These are phyloP conservation scores for Parasitella parasitica DNA, from an alignment of 371 early-diverging fungal species.

Conservation along the genomic window DNA sequence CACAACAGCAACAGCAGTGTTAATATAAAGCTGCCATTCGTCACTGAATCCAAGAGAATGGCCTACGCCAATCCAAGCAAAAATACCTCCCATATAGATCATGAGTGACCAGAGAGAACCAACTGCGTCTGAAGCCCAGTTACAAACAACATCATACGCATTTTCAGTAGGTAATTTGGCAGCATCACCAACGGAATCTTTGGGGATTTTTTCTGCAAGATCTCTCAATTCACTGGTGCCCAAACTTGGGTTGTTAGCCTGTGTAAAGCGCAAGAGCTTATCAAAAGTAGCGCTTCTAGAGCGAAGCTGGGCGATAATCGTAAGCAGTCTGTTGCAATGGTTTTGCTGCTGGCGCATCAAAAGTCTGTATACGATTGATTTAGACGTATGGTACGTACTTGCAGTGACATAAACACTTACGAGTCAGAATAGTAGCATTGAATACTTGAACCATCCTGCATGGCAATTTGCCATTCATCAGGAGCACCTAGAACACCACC, in stretches of 20 bases:
- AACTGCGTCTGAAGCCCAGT: constrained; percentile 10
- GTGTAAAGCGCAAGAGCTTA: not conserved
- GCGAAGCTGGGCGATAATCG: constrained; percentile 11
- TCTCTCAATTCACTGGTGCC: not conserved
- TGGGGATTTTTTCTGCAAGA: not conserved
- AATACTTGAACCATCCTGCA: constrained; percentile 24
- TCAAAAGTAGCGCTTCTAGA: constrained; percentile 8
- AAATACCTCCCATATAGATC: constrained; percentile 13
- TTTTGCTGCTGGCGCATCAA: constrained; percentile 29
- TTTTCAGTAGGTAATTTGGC: constrained; percentile 13
- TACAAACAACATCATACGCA: constrained; percentile 13
- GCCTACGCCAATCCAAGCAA: constrained; percentile 22
- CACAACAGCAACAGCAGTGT: constrained; percentile 24
- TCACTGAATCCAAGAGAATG: constrained; percentile 10
- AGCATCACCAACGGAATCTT: constrained; percentile 16
- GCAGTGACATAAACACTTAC: not conserved
- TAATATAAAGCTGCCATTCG: constrained; percentile 27
- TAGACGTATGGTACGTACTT: not conserved
- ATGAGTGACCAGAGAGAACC: constrained; percentile 14
- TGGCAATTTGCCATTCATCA: constrained; percentile 25
- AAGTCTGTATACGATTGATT: not conserved
- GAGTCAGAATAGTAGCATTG: constrained; percentile 25
- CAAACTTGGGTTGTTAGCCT: not conserved
- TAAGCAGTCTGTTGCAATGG: constrained; percentile 2
- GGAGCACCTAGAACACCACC: constrained; percentile 17